Evolutionary conservation across 257 asterid genomes (phyloP).

Genomic region (Catharanthus roseus): DNA sequence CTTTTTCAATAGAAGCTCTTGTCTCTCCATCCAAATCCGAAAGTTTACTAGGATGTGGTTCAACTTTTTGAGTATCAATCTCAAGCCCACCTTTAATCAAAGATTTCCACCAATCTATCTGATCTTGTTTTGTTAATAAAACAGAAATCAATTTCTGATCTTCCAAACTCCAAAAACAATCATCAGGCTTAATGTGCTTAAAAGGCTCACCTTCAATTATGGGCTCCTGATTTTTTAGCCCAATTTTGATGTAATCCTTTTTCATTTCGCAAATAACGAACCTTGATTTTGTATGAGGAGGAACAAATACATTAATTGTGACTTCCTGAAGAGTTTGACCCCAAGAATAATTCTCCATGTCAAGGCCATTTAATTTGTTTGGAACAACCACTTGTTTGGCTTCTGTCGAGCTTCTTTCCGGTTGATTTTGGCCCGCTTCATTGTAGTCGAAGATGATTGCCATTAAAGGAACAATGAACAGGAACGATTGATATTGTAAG

Average conservation of each 20-base stretch:
- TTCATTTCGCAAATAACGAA: constrained; percentile 42
- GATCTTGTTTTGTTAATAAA: not conserved
- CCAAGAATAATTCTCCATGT: constrained; percentile 37
- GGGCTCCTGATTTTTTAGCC: constrained; percentile 49
- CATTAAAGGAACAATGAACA: constrained; percentile 13
- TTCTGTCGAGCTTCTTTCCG: not conserved
- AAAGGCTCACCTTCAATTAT: constrained; percentile 32
- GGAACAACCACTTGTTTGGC: constrained; percentile 16
- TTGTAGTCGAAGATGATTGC: constrained; percentile 48
- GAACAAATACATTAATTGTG: constrained; percentile 24
- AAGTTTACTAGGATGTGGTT: constrained; percentile 2
- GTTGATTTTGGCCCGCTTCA: constrained; percentile 29
- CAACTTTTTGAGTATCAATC: constrained; percentile 18
- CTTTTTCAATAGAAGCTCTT: constrained; percentile 15
- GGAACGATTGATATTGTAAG: no score
- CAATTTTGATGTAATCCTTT: constrained; percentile 48
- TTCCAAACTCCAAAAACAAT: constrained; percentile 18
- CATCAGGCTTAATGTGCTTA: constrained; percentile 9
- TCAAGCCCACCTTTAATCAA: constrained; percentile 10
- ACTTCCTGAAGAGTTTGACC: constrained; percentile 32
- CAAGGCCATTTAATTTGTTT: constrained; percentile 30
- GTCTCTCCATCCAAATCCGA: constrained; percentile 19
- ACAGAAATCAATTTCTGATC: not conserved
- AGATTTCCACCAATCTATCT: constrained; percentile 5
- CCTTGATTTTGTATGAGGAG: constrained; percentile 53